Conservation (phyloP, 2,329 filamentous ascomycete genomes). For the Fusarium continuum region DNA sequence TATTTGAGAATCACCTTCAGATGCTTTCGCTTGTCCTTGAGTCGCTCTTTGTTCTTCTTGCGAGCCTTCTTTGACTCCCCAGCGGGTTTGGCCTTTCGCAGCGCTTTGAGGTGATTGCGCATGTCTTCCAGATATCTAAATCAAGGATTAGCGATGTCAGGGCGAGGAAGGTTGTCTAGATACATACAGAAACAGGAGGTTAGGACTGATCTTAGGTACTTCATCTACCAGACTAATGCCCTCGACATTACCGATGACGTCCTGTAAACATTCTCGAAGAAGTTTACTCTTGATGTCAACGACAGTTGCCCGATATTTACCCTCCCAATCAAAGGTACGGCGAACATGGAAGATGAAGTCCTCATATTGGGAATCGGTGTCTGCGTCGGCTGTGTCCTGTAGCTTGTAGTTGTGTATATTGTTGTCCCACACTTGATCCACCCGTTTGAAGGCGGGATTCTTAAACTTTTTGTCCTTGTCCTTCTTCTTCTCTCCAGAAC, state of each 20-base stretch:
- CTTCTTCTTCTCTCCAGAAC: conserved; percentile 26
- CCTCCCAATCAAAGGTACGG: conserved; percentile 84
- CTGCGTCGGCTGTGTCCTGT: conserved; percentile 61
- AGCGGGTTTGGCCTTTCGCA: conserved; percentile 66
- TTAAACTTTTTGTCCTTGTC: conserved; percentile 34
- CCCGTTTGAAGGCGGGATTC: conserved; percentile 57
- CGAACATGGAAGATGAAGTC: conserved; percentile 86
- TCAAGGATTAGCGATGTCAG: conserved; percentile 18
- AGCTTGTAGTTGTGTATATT: conserved; percentile 62
- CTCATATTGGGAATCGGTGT: conserved; percentile 68
- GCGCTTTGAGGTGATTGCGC: conserved; percentile 67
- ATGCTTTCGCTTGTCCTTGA: conserved; percentile 67
- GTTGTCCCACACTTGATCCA: conserved; percentile 65
- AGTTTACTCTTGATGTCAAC: conserved; percentile 88
- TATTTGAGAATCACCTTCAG: conserved; percentile 79
- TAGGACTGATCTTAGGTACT: conserved; percentile 76
- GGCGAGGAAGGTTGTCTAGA: not conserved
- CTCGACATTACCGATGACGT: conserved; percentile 50
- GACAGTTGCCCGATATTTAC: conserved; percentile 75
- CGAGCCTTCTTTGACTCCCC: conserved; percentile 63
- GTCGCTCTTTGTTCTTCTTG: conserved; percentile 67
- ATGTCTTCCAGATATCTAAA: conserved; percentile 79
- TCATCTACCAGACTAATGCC: conserved; percentile 82
- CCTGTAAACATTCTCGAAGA: conserved; percentile 70
- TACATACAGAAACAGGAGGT: conserved; percentile 71